Conservation (phyloP, 345 rosid genomes). For the Conringia planisiliqua region DNA sequence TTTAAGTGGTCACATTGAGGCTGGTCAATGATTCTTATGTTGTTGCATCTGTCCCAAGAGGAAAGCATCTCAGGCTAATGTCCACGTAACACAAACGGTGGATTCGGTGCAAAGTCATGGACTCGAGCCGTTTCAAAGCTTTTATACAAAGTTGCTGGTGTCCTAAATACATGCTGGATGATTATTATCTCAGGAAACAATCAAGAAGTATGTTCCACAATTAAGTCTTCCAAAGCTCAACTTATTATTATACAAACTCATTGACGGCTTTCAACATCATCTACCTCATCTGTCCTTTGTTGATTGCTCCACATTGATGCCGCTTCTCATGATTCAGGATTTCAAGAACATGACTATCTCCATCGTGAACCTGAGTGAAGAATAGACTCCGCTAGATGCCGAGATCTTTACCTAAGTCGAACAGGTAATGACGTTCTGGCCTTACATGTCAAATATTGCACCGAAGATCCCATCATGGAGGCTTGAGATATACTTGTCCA, state of each 20-base stretch:
- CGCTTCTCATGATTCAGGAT: background rate
- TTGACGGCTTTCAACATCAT: background rate
- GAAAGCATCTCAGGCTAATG: background rate
- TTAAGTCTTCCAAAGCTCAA: background rate
- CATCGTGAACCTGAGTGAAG: background rate
- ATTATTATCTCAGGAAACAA: background rate
- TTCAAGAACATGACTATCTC: background rate
- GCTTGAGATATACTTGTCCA: background rate
- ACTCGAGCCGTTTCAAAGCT: background rate
- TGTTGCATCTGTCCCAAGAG: background rate
- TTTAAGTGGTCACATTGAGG: constrained; percentile 53
- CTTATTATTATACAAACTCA: background rate
- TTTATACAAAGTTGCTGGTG: background rate
- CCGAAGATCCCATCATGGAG: background rate
- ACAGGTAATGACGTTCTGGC: no score
- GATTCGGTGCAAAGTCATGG: background rate
- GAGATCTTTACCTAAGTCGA: background rate
- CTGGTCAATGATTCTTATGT: constrained; percentile 21
- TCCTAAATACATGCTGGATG: background rate
- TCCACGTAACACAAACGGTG: background rate
- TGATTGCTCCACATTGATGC: background rate
- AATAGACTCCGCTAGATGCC: background rate
- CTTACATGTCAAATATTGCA: no score
- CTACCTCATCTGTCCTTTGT: background rate
- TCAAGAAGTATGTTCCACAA: background rate